A percentile compares a stretch with the other conserved stretches of the same genome.
phyloP scores from a whole-genome alignment of 2,329 filamentous ascomycete species.

The Cytospora schulzeri region DNA sequence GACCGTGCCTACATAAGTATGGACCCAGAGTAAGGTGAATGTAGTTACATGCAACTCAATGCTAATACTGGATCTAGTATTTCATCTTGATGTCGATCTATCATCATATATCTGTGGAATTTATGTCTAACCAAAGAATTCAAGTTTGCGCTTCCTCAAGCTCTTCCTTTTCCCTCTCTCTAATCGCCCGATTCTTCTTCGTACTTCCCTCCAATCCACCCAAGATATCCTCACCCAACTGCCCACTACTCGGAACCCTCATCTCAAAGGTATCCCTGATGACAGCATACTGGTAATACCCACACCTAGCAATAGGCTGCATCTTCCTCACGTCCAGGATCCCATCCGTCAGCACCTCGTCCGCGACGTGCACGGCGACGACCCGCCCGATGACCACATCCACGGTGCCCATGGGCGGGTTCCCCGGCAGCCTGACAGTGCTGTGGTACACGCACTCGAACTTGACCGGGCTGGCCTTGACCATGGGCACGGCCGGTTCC shows the following conservation, averaged over 20 bases:
- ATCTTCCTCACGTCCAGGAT: slow-evolving; percentile 58
- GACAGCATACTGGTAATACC: slow-evolving; percentile 62
- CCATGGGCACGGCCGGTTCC: slow-evolving; percentile 48
- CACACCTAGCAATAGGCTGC: slow-evolving; percentile 60
- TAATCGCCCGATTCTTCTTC: slow-evolving; percentile 11
- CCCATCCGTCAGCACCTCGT: slow-evolving; percentile 56
- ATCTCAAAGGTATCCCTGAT: slow-evolving; percentile 61
- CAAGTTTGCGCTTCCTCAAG: not conserved
- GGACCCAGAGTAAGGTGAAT: no score
- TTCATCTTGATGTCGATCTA: no score
- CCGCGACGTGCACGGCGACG: slow-evolving; percentile 58
- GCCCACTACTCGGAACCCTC: slow-evolving; percentile 43
- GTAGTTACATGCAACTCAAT: no score
- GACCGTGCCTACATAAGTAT: no score
- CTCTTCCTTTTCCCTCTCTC: not conserved
- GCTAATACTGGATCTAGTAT: no score
- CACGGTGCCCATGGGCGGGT: slow-evolving; percentile 58
- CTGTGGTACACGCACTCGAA: slow-evolving; percentile 62
- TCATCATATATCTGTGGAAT: no score
- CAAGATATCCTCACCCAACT: slow-evolving; percentile 27
- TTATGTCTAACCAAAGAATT: no score
- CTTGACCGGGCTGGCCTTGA: slow-evolving; percentile 54
- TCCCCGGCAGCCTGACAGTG: slow-evolving; percentile 56
- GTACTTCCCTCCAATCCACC: slow-evolving; percentile 30
- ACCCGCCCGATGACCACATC: slow-evolving; percentile 61